Evolutionary conservation across 495 filamentous ascomycete species (phyloP), one percentile per base, ranked within the genome.

Genomic region (Arthonia radiata): DNA sequence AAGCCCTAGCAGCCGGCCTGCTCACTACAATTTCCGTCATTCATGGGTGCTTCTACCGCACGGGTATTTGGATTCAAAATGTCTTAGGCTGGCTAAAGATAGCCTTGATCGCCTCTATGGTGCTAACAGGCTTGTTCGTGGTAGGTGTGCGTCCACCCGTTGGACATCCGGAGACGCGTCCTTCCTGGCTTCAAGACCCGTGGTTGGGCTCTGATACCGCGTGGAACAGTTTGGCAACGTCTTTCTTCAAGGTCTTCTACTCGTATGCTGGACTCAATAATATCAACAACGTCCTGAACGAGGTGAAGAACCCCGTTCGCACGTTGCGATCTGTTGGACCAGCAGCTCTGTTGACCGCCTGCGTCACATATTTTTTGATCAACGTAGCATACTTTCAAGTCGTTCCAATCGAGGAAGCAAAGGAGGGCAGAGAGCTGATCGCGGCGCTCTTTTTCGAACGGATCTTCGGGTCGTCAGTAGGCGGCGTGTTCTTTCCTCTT

Each of bases 201-300:
- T 62, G 57, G 54, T 47, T 59, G 26, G 63, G 54, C 23, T 59
- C 59, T 4, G 54, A 59, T 15, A 64, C 59, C 61, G 54, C 49
- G 31, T 58, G 57, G 41, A 54, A 53, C 21, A 44, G 54, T 29
- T 37, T 73, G 5, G 52, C 66, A 15, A 70, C 69, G 0, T 57
- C 70, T 0, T 37, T 80, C 1, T 74, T 78, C 52, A 77, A 77
- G 38, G 64, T 80, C 0, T 59, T 67, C 13, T 77, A 75, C 28
- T 68, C 73, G 1, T 80, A 74, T 32, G 56, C 69, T 0, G 73
- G 71, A 0, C 44, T 72, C 13, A 56, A 44, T 15, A 79, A 78
- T 33, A 52, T 68, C 30, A 76, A 75, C 43, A 74, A 79, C 31
- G 72, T 79, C n/a, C 47, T 81, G 18, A 70, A 69, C 30, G 72